Conservation (phyloP, 2,329 filamentous ascomycete genomes). For the Davidsoniella virescens region DNA sequence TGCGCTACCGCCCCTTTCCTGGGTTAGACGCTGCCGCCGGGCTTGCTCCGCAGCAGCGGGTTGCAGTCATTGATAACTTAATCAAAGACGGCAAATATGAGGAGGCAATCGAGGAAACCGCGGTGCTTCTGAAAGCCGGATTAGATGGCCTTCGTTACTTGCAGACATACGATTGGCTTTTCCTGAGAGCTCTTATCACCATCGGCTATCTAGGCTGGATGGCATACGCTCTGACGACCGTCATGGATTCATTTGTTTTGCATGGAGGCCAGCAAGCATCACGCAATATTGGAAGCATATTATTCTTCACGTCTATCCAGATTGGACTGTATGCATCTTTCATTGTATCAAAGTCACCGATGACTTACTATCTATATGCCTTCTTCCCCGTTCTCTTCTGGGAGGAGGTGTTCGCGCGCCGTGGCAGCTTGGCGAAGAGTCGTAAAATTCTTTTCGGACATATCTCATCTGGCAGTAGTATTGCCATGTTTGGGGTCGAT, state of each 20-base stretch:
- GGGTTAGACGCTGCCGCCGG: constrained; percentile 45
- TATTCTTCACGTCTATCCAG: constrained; percentile 62
- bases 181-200: constrained; percentile 76
- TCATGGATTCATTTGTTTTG: constrained; percentile 76
- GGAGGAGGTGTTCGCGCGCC: constrained; percentile 79
- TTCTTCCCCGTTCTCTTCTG: constrained; percentile 91
- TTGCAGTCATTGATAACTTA: constrained; percentile 49
- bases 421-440: constrained; percentile 52
- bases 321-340: constrained; percentile 64
- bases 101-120: constrained; percentile 63
- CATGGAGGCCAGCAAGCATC: constrained; percentile 49
- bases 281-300: constrained; percentile 40
- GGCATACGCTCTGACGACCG: constrained; percentile 74
- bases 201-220: constrained; percentile 92
- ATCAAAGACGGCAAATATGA: constrained; percentile 53
- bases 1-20: constrained; percentile 63
- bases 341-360: constrained; percentile 59
- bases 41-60: constrained; percentile 47
- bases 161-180: constrained; percentile 97
- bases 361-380: constrained; percentile 78
- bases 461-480: constrained; percentile 41
- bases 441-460: constrained; percentile 52
- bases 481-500: constrained; percentile 46
- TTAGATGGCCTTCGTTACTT: constrained; percentile 80
- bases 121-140: constrained; percentile 57